Percentiles rank a stretch among this genome's conserved stretches.
Conservation (phyloP, 768 basidiomycete species). For the Saitozyma podzolica region DNA sequence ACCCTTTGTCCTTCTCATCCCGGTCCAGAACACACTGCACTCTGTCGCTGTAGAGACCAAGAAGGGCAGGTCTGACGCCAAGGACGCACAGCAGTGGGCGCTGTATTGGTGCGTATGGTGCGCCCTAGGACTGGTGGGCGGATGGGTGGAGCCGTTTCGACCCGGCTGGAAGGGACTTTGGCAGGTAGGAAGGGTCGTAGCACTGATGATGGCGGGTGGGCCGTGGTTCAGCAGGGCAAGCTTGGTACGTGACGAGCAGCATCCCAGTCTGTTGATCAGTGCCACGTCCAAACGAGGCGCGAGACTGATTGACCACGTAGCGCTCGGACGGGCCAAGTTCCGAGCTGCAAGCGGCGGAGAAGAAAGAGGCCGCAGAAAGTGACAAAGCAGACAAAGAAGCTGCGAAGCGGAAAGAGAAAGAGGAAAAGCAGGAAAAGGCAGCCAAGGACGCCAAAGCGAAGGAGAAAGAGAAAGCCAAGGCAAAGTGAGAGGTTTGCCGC, state of each 20-base stretch:
- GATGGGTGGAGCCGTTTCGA: slow-evolving; percentile 23
- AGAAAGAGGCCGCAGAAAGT: slow-evolving; percentile 13
- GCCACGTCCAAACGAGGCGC: background rate
- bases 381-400: slow-evolving; percentile 4
- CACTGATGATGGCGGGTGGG: slow-evolving; percentile 27
- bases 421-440: slow-evolving; percentile 6
- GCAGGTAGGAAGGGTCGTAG: slow-evolving; percentile 25
- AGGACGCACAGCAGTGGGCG: slow-evolving; percentile 32
- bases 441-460: slow-evolving; percentile 6
- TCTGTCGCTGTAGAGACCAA: slow-evolving; percentile 7
- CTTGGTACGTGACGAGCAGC: slow-evolving; percentile 24
- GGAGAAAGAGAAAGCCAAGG: slow-evolving; percentile 4
- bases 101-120: slow-evolving; percentile 31
- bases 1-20: slow-evolving; percentile 29
- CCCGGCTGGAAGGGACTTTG: slow-evolving; percentile 26
- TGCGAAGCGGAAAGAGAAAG: slow-evolving; percentile 7
- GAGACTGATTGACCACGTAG: background rate
- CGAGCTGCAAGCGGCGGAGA: slow-evolving; percentile 16
- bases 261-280: background rate
- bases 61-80: slow-evolving; percentile 1
- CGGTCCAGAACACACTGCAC: slow-evolving; percentile 26
- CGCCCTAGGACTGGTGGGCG: slow-evolving; percentile 14
- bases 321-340: slow-evolving; percentile 2
- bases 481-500: background rate
- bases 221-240: slow-evolving; percentile 38